Percentiles rank a stretch among this genome's conserved stretches.
These are phyloP conservation scores for Aquilaria agallochum DNA, from an alignment of 441 rosid genomes.

Conservation along the genomic window DNA sequence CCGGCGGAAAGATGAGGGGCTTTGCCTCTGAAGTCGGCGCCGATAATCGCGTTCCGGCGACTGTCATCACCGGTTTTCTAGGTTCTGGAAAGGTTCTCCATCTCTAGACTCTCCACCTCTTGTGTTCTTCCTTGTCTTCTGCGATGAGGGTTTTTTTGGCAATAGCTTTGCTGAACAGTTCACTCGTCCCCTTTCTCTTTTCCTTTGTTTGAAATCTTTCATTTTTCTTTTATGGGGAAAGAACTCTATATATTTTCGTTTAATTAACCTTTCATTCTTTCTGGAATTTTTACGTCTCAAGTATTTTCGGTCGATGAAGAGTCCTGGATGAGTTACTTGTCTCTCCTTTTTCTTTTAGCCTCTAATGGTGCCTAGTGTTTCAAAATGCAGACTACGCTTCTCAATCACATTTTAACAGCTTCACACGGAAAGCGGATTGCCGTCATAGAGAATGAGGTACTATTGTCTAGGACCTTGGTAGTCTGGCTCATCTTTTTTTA, in stretches of 20 bases:
- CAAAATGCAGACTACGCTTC: conserved; percentile 51
- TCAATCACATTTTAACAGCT: conserved; percentile 67
- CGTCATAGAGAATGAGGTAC: conserved; percentile 79
- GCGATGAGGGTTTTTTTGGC: too few species aligned
- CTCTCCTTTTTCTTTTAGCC: too few species aligned
- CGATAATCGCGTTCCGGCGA: conserved; percentile 56
- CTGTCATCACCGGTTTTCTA: conserved; percentile 70
- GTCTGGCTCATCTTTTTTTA: too few species aligned
- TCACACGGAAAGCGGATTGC: conserved; percentile 77
- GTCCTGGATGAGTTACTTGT: too few species aligned
- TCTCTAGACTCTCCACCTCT: not conserved
- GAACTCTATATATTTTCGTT: not conserved
- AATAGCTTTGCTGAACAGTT: too few species aligned
- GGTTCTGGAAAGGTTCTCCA: conserved; percentile 62
- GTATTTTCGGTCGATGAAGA: not conserved
- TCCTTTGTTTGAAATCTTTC: not conserved
- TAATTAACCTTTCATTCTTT: not conserved
- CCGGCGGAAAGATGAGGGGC: conserved; percentile 16
- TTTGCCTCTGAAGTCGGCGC: conserved; percentile 23
- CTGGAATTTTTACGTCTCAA: not conserved
- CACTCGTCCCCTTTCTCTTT: not conserved
- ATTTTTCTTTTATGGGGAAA: not conserved
- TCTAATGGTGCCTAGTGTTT: too few species aligned
- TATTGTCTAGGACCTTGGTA: too few species aligned
- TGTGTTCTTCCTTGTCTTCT: not conserved